A percentile compares a stretch with the other conserved stretches of the same genome.
Conservation (phyloP, 805 yeast genomes). For the Ogataea pignaliae region DNA sequence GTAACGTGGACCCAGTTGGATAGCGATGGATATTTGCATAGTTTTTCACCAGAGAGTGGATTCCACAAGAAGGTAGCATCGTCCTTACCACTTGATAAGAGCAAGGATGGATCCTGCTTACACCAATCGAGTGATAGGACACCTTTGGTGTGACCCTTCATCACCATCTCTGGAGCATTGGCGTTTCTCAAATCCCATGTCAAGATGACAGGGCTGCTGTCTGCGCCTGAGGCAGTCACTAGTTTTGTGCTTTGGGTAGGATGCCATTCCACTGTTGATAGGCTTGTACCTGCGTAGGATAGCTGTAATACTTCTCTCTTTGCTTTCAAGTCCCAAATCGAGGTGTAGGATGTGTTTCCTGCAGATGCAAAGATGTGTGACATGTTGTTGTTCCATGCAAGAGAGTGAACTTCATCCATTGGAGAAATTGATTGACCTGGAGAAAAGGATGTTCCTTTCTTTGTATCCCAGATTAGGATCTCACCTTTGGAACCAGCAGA, state of each 20-base stretch:
- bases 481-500: slow-evolving; percentile 90
- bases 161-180: slow-evolving; percentile 75
- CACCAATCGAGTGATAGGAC: slow-evolving; percentile 94
- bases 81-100: slow-evolving; percentile 91
- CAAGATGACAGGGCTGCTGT: slow-evolving; percentile 71
- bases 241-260: slow-evolving; percentile 83
- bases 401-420: slow-evolving; percentile 71
- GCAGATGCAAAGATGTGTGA: slow-evolving; percentile 88
- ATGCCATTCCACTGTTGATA: slow-evolving; percentile 91
- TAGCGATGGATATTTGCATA: slow-evolving; percentile 87
- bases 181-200: slow-evolving; percentile 95
- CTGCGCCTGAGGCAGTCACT: slow-evolving; percentile 83
- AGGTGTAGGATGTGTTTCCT: slow-evolving; percentile 77
- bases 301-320: slow-evolving; percentile 86
- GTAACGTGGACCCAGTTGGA: slow-evolving; percentile 94
- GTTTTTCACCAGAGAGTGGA: slow-evolving; percentile 63
- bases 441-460: slow-evolving; percentile 46
- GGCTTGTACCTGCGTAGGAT: slow-evolving; percentile 65
- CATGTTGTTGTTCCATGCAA: slow-evolving; percentile 85
- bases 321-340: slow-evolving; percentile 90
- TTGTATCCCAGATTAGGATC: slow-evolving; percentile 85
- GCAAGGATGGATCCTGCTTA: slow-evolving; percentile 65
- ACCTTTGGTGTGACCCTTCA: slow-evolving; percentile 84
- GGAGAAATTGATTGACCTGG: slow-evolving; percentile 83
- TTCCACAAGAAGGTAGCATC: slow-evolving; percentile 88